These are phyloP conservation scores for Russula dissimulans DNA, from an alignment of 768 basidiomycete genomes.

Conservation along the genomic window DNA sequence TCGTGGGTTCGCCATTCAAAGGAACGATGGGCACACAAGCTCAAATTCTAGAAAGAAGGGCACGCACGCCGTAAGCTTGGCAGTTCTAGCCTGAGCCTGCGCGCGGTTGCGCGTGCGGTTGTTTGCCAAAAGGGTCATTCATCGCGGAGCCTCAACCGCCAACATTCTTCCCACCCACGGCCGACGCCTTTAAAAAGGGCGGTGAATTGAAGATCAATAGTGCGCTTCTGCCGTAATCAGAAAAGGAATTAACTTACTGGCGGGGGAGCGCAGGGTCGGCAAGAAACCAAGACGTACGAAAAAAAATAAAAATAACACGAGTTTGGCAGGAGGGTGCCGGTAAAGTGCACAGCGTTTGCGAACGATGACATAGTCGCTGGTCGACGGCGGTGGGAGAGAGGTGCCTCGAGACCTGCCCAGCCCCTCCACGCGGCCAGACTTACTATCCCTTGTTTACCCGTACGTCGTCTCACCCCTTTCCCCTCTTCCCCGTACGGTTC, in stretches of 20 bases:
- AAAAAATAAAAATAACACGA: neutral
- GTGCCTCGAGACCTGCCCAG: conserved; percentile 12
- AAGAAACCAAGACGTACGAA: neutral
- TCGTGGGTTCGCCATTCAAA: conserved; percentile 11
- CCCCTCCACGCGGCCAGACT: conserved; percentile 5
- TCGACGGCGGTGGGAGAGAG: neutral
- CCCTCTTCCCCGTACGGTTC: neutral
- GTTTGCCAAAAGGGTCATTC: neutral
- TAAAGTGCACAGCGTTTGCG: neutral
- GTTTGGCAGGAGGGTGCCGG: conserved; percentile 7
- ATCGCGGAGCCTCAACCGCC: neutral
- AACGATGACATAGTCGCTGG: conserved; percentile 9
- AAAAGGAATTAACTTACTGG: conserved; percentile 11
- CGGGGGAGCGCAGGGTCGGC: neutral
- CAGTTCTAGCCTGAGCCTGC: conserved; percentile 1
- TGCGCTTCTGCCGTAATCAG: conserved; percentile 8
- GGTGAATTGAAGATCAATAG: conserved; percentile 12
- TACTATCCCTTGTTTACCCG: neutral
- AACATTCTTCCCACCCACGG: neutral
- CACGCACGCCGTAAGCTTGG: conserved; percentile 17
- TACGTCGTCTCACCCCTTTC: neutral
- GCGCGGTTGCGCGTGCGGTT: neutral
- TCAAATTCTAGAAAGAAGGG: conserved; percentile 16
- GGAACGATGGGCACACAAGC: conserved; percentile 2
- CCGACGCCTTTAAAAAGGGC: conserved; percentile 2